Evolutionary conservation across 768 basidiomycete genomes (phyloP).

Genomic region (Rhodosporidiobolus odoratus): DNA sequence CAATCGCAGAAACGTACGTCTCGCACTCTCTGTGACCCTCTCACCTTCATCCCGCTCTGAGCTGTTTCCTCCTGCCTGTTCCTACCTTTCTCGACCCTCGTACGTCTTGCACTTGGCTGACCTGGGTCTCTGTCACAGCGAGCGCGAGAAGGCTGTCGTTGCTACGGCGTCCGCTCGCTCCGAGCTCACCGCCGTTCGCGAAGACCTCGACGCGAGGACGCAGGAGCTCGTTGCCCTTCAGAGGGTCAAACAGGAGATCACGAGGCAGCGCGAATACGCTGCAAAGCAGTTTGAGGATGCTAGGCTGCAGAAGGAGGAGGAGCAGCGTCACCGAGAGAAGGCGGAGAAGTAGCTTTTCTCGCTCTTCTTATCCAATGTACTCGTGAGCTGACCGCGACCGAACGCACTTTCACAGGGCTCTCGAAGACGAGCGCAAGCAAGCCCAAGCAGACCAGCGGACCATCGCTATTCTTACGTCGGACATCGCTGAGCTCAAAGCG

Average conservation of each 20-base stretch:
- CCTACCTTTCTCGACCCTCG: too few species aligned
- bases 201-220: not conserved
- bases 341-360: not conserved
- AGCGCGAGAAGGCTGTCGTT: not conserved
- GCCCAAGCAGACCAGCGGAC: too few species aligned
- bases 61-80: not conserved
- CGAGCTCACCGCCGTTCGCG: not conserved
- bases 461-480: too few species aligned
- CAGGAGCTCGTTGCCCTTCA: not conserved
- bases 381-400: too few species aligned
- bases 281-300: not conserved
- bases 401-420: too few species aligned
- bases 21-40: too few species aligned
- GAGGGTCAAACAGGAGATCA: not conserved
- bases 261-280: not conserved
- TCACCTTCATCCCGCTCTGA: not conserved
- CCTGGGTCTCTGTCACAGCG: not conserved
- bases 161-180: too few species aligned
- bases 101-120: too few species aligned
- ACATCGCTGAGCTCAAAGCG: too few species aligned
- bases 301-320: not conserved
- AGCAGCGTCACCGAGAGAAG: not conserved
- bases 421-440: too few species aligned
- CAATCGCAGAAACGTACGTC: too few species aligned
- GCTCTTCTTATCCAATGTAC: too few species aligned